A percentile compares a stretch with the other conserved stretches of the same genome.
Evolutionary conservation across 2,329 filamentous ascomycete genomes (phyloP).

Genomic region (Phyllosticta paracitricarpa): DNA sequence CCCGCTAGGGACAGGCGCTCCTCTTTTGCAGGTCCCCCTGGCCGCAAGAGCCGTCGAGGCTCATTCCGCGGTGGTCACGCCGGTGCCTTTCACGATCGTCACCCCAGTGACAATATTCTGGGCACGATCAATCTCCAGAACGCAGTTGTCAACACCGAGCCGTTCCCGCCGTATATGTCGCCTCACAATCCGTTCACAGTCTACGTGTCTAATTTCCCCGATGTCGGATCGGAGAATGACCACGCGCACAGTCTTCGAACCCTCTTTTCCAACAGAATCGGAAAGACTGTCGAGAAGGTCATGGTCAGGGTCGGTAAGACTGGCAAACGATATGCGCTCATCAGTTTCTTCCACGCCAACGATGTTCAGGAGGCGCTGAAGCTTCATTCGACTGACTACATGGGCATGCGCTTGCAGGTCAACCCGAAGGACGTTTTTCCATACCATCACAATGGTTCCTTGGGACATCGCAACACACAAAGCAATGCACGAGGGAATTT

Average conservation of each 20-base stretch:
- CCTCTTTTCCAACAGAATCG: neutral
- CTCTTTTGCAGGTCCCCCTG: neutral
- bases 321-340: neutral
- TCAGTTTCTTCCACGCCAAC: neutral
- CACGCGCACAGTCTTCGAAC: neutral
- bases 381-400: neutral
- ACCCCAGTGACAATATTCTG: neutral
- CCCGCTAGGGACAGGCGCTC: neutral
- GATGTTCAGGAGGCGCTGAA: neutral
- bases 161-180: constrained; percentile 1
- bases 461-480: neutral
- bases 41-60: neutral
- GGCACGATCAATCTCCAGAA: neutral
- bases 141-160: neutral
- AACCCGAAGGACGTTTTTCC: neutral
- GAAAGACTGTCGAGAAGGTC: neutral
- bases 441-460: neutral
- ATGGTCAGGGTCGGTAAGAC: neutral
- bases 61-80: neutral
- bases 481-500: neutral
- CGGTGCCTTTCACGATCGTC: neutral
- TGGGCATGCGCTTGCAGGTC: neutral
- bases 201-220: neutral
- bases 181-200: neutral
- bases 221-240: neutral